Conservation (phyloP, 306 rosid genomes). For the Casuarina cunninghamiana region DNA sequence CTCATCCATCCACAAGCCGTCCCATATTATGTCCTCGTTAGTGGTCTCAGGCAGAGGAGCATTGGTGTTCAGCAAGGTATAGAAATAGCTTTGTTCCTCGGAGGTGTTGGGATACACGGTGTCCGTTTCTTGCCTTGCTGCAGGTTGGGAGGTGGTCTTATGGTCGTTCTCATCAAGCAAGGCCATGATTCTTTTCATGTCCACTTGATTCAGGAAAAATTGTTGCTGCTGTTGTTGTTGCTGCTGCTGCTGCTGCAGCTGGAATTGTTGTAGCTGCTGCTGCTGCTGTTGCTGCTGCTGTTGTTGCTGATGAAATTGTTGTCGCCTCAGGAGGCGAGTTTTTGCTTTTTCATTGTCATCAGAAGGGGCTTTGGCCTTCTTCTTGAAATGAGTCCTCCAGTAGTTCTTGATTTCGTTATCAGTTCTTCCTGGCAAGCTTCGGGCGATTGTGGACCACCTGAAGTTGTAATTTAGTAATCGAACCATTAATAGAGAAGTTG, state of each 20-base stretch:
- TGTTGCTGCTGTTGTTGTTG: slow-evolving; percentile 38
- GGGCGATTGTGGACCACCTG: slow-evolving; percentile 97
- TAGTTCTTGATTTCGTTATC: slow-evolving; percentile 92
- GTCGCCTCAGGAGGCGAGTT: slow-evolving; percentile 55
- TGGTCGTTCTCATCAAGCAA: slow-evolving; percentile 54
- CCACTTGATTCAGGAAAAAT: slow-evolving; percentile 45
- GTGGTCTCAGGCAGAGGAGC: slow-evolving; percentile 40
- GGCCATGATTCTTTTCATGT: slow-evolving; percentile 58
- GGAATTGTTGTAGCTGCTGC: slow-evolving; percentile 49
- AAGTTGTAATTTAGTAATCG: neutral
- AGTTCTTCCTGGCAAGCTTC: slow-evolving; percentile 93
- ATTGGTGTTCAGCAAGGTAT: slow-evolving; percentile 46
- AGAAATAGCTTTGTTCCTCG: slow-evolving; percentile 45
- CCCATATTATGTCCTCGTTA: slow-evolving; percentile 57
- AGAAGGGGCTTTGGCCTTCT: slow-evolving; percentile 49
- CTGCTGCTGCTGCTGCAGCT: slow-evolving; percentile 26
- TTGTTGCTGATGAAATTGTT: slow-evolving; percentile 52
- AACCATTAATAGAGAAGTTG: neutral
- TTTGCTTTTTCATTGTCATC: slow-evolving; percentile 56
- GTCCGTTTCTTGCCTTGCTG: slow-evolving; percentile 43
- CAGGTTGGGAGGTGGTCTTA: slow-evolving; percentile 36
- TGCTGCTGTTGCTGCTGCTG: slow-evolving; percentile 48
- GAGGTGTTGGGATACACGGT: slow-evolving; percentile 38
- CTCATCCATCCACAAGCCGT: slow-evolving; percentile 81
- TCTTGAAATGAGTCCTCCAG: slow-evolving; percentile 96